These are phyloP conservation scores for Neurospora sp. DNA, from an alignment of 495 filamentous ascomycete genomes.

Conservation along the genomic window DNA sequence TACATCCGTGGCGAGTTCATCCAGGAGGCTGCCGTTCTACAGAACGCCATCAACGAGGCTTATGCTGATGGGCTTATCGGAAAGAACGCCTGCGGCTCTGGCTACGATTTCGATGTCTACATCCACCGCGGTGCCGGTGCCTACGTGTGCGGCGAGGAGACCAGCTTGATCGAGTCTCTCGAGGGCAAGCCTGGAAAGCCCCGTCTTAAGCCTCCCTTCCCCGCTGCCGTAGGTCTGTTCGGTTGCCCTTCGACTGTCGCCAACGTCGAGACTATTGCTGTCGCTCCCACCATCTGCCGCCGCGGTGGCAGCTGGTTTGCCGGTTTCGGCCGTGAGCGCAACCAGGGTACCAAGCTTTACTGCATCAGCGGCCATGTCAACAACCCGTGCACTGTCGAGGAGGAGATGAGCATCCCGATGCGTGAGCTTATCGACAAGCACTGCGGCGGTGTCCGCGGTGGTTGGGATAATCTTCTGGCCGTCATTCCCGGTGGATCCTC, in stretches of 20 bases:
- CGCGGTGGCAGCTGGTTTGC: conserved; percentile 90
- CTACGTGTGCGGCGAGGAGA: conserved; percentile 97
- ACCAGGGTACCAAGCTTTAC: conserved; percentile 93
- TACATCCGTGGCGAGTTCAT: conserved; percentile 99
- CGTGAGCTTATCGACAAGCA: conserved; percentile 94
- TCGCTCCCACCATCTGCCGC: conserved; percentile 91
- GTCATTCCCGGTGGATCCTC: conserved; percentile 95
- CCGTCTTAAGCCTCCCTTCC: conserved; percentile 96
- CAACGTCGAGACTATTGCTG: conserved; percentile 94
- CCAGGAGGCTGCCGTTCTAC: conserved; percentile 87
- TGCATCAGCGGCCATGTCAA: conserved; percentile 99
- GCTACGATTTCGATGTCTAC: conserved; percentile 97
- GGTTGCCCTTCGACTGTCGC: conserved; percentile 96
- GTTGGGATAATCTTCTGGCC: conserved; percentile 95
- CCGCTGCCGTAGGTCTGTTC: conserved; percentile 91
- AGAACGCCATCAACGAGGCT: conserved; percentile 93
- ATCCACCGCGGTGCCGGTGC: conserved; percentile 95
- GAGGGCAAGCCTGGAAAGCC: conserved; percentile 99
- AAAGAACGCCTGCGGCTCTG: conserved; percentile 92
- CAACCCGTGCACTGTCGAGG: conserved; percentile 94
- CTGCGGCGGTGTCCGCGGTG: conserved; percentile 90
- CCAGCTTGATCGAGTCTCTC: conserved; percentile 91
- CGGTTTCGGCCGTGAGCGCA: conserved; percentile 84
- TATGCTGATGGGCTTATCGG: conserved; percentile 89
- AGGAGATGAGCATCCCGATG: conserved; percentile 95